Evolutionary conservation across 2,329 filamentous ascomycete genomes (phyloP).

Genomic region (Colletotrichum sp.): DNA sequence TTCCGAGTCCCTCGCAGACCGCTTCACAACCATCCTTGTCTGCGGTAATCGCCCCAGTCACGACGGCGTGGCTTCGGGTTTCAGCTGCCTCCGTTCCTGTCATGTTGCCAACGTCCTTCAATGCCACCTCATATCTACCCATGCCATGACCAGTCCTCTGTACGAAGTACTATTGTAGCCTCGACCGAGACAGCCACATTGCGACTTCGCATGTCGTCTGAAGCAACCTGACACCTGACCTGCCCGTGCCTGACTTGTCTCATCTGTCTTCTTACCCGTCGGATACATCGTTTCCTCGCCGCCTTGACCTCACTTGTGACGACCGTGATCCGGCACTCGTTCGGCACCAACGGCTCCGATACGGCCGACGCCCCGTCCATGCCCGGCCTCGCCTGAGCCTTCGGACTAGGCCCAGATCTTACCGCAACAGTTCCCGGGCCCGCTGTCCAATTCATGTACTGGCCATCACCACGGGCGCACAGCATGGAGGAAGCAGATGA

Average conservation of each 20-base stretch:
- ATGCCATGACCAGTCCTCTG: not conserved
- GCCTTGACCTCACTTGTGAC: not conserved
- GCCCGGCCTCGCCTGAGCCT: not conserved
- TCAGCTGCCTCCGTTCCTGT: not conserved
- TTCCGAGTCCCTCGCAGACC: not conserved
- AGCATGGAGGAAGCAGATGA: constrained; percentile 84
- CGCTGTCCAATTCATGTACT: not conserved
- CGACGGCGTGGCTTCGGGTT: not conserved
- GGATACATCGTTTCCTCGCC: not conserved
- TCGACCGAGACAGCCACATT: not conserved
- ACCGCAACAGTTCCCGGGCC: constrained; percentile 63
- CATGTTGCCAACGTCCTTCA: not conserved
- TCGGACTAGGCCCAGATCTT: constrained; percentile 33
- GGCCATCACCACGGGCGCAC: constrained; percentile 56
- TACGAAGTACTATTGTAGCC: not conserved
- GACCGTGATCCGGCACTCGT: not conserved
- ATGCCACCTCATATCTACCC: not conserved
- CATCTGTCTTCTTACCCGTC: not conserved
- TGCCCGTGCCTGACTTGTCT: not conserved
- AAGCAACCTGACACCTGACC: constrained; percentile 1
- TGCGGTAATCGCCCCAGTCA: not conserved
- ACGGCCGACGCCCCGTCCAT: not conserved
- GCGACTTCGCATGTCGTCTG: not conserved
- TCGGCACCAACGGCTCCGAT: not conserved
- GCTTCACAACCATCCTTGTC: not conserved